Conservation (phyloP, 352 stramenopile genomes). For the Phytophthora pini region DNA sequence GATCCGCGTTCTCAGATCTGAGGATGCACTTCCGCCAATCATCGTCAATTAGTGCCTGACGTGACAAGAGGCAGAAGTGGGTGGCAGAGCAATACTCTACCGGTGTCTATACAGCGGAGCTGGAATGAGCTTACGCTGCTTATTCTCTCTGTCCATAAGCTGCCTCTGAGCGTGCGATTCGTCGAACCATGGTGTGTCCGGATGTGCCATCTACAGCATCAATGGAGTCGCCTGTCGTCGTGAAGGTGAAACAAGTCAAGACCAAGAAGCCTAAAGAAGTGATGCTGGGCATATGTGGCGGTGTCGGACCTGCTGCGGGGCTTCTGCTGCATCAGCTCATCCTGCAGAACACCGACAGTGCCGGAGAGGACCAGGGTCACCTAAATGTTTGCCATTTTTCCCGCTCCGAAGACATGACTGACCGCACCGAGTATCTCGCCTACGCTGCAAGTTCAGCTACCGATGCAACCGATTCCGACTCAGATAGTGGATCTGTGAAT, state of each 20-base stretch:
- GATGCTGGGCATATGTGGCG: constrained; percentile 78
- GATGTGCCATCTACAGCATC: neutral
- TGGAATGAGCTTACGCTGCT: constrained; percentile 19
- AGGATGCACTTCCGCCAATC: constrained; percentile 23
- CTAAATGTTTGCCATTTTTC: constrained; percentile 78
- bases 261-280: constrained; percentile 40
- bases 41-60: neutral
- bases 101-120: constrained; percentile 1
- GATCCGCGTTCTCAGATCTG: constrained; percentile 23
- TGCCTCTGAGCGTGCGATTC: constrained; percentile 4
- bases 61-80: neutral
- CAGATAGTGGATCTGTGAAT: constrained; percentile 4
- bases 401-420: constrained; percentile 78
- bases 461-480: constrained; percentile 29
- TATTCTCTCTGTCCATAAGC: neutral
- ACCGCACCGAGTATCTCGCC: constrained; percentile 68
- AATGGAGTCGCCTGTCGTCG: constrained; percentile 11
- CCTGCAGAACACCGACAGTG: constrained; percentile 70
- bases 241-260: constrained; percentile 20
- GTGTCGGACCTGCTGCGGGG: constrained; percentile 71
- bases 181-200: constrained; percentile 1
- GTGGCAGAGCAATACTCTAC: constrained; percentile 20
- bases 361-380: constrained; percentile 69
- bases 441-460: constrained; percentile 21
- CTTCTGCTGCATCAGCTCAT: constrained; percentile 80